Conservation (phyloP, 1,284 basidiomycete genomes). For the Cryptococcus wingfieldii region DNA sequence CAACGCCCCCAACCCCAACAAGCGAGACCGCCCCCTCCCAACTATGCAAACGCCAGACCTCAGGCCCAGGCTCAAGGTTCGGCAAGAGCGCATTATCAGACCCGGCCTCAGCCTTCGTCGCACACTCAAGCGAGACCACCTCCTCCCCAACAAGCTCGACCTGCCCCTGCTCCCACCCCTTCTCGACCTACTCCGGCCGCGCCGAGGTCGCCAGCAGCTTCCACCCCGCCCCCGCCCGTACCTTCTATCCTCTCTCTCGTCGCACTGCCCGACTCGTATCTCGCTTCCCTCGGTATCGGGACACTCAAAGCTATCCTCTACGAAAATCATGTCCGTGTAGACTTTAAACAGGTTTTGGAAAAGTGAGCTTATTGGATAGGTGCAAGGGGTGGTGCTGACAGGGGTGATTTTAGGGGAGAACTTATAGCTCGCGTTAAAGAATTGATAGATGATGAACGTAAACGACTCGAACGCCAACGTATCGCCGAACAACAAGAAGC, state of each 20-base stretch:
- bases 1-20: not conserved
- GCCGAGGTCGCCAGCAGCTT: constrained; percentile 27
- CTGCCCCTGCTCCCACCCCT: constrained; percentile 12
- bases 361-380: constrained; percentile 26
- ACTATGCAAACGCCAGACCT: not conserved
- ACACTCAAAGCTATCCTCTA: constrained; percentile 70
- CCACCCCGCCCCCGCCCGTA: constrained; percentile 33
- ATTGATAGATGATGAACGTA: constrained; percentile 62
- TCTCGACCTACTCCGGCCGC: constrained; percentile 17
- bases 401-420: constrained; percentile 60
- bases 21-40: constrained; percentile 11
- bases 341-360: constrained; percentile 49
- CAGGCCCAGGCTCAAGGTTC: no score
- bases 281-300: constrained; percentile 61
- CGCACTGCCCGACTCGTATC: constrained; percentile 56
- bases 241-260: constrained; percentile 64
- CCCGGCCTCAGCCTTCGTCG: constrained; percentile 12
- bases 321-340: constrained; percentile 52
- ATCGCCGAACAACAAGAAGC: constrained; percentile 45
- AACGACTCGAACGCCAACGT: constrained; percentile 47
- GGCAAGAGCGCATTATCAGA: no score
- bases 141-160: not conserved
- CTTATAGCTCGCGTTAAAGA: constrained; percentile 64
- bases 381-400: not conserved
- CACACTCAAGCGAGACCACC: not conserved